Evolutionary conservation across 768 basidiomycete genomes (phyloP), one percentile per base, ranked within the genome.

Genomic region (Melanogaster broomeanus): DNA sequence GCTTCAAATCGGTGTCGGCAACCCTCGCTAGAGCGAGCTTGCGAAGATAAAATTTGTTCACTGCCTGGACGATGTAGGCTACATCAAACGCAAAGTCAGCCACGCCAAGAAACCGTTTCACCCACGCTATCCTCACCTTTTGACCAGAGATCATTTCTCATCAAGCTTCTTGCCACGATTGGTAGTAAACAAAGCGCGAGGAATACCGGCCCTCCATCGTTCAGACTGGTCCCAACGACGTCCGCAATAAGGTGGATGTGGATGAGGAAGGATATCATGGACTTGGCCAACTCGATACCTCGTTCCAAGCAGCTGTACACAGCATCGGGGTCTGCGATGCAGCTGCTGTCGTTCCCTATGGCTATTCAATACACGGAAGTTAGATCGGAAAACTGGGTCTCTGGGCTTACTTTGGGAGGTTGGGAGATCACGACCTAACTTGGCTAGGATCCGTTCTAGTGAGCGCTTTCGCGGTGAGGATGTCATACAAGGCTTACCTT

Each of bases 101-200:
- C 2, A 24, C 19, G 31, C 49, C 11, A 45, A n/a, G 34, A 6
- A n/a, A 16, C n/a, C 2, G 3, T 16, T 9, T 42, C 3, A 18
- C 2, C 10, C 19, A 22, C 38, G 2, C 10, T 22, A 39, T 11
- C 40, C 52, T 6, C 21, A 67, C 62, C 54, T 51, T 55, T 65
- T 27, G 48, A 38, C 64, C 65, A 65, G 46, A 65, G 43, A 1
- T 45, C 33, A 10, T 42, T 18, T 9, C 57, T 35, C 16, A 48
- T 2, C n/a, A 57, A 37, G 0, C 37, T 31, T 25, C 28, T 28
- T 1, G 35, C 16, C 4, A 63, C 12, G 1, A 55, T 22, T 4
- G 58, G 61, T 3, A 67, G 13, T 15, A 61, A 10, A 44, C 63
- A 65, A 24, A 67, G 16, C 18, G 42, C 44, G 15, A 67, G 39